Conservation (phyloP, 176 grass and related monocot species). For the Cymbopogon citratus region DNA sequence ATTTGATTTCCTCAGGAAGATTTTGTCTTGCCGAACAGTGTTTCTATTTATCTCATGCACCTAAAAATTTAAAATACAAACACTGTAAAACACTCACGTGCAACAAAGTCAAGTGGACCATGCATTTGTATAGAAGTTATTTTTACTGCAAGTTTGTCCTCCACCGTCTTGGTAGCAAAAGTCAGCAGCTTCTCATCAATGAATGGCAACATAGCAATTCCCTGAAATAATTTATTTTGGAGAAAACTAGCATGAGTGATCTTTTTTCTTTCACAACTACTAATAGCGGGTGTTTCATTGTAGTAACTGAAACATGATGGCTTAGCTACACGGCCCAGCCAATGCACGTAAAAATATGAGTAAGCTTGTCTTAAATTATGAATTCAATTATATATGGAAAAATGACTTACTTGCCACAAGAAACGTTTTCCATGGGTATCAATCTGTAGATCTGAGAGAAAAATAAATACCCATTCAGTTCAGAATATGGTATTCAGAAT, state of each 20-base stretch:
- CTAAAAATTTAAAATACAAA: constrained; percentile 8
- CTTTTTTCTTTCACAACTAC: background rate
- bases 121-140: background rate
- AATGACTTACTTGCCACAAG: constrained; percentile 42
- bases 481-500: background rate
- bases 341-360: background rate
- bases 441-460: constrained; percentile 35
- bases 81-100: background rate
- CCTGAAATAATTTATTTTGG: constrained; percentile 19
- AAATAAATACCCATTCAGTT: background rate
- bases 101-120: background rate
- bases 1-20: constrained; percentile 34
- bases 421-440: constrained; percentile 53
- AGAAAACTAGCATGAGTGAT: background rate
- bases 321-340: background rate
- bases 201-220: constrained; percentile 43
- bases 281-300: background rate
- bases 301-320: background rate
- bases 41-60: constrained; percentile 40
- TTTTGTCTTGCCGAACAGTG: constrained; percentile 32
- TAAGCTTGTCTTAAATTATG: background rate
- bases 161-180: constrained; percentile 29
- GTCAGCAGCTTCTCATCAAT: constrained; percentile 41
- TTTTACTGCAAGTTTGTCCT: constrained; percentile 45
- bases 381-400: background rate